Evolutionary conservation across 768 basidiomycete species (phyloP).

Genomic region (Myochromella boudieri): DNA sequence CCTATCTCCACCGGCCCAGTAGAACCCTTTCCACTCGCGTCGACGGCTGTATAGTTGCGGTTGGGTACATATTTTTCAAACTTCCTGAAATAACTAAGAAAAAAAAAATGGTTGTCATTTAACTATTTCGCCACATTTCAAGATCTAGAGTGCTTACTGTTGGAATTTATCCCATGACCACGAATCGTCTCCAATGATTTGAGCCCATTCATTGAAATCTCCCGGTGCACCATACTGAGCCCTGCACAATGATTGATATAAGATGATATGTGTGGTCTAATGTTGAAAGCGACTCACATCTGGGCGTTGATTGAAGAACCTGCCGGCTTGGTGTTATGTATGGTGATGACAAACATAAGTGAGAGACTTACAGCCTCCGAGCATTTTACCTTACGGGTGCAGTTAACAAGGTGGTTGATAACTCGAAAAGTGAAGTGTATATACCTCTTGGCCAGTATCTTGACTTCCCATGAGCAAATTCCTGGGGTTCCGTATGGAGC

Average conservation of each 20-base stretch:
- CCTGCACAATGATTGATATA: conserved; percentile 25
- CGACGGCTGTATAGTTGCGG: conserved; percentile 44
- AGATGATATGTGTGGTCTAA: neutral
- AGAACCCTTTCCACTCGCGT: conserved; percentile 42
- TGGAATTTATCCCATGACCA: conserved; percentile 63
- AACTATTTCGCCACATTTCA: neutral
- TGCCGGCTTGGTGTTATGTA: conserved; percentile 19
- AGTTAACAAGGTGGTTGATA: conserved; percentile 1
- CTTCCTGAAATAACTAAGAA: conserved; percentile 58
- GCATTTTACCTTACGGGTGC: conserved; percentile 49
- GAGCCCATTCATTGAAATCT: conserved; percentile 69
- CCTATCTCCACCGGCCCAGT: conserved; percentile 56
- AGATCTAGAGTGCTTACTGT: conserved; percentile 33
- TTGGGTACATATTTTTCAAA: conserved; percentile 58
- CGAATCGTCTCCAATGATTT: conserved; percentile 47
- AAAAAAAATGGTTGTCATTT: neutral
- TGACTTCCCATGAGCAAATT: conserved; percentile 41
- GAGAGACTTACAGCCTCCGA: conserved; percentile 67
- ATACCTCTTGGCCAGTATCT: conserved; percentile 69
- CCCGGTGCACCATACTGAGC: conserved; percentile 66
- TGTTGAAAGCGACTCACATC: conserved; percentile 29
- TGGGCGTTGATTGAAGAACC: conserved; percentile 67
- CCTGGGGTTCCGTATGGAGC: conserved; percentile 58
- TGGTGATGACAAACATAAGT: too few species aligned
- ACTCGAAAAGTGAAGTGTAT: neutral